Base-by-base conservation (phyloP, 768 basidiomycete genomes). In the Auricularia heimuer region DNA sequence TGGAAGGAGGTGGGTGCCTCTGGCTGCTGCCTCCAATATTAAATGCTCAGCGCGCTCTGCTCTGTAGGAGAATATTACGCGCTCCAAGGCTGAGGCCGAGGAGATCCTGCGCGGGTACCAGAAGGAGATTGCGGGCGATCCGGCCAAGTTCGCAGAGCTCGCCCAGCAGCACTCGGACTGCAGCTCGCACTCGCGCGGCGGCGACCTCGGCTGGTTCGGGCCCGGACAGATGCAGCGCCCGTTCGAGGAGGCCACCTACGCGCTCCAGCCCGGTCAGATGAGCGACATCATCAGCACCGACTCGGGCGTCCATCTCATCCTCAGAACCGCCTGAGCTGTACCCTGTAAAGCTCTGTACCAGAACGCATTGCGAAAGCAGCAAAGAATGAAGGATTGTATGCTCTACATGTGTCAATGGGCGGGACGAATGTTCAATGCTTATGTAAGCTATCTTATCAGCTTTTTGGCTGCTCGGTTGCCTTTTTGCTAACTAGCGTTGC, bases 191-290 rank as follows among this genome's bases (percentile, higher is more conserved):
- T 74, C 81, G 24, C 81, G 89, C 67, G 82, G 81, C 2, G 97
- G 97, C 1, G 95, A 99, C 75, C 83, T 99, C 4, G 93, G 97
- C 0, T 81, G 80, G 80, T 99, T 99, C 71, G 83, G 82, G 1
- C 84, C 76, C 18, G 90, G 88, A 0, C 89, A 92, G 78, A 99
- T 99, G 97, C 97, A 99, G 77, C 94, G 92, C 77, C 88, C 93
- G 42, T 99, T 99, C 71, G 95, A 98, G 77, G 93, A 95, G 36
- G 90, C 92, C 37, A 79, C 91, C 11, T 95, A 82, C 74, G 83
- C 77, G 2, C 79, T 94, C 67, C 72, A 85, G 61, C 82, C 88
- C 24, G 90, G 87, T 7, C 76, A 90, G 76, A 87, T 94, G 72
- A 92, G 90, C 74, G 88, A 85, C 35, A 77, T 94, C 58, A 84